Conservation (phyloP, 371 early-diverging fungal genomes). For the Vittaforma corneae region DNA sequence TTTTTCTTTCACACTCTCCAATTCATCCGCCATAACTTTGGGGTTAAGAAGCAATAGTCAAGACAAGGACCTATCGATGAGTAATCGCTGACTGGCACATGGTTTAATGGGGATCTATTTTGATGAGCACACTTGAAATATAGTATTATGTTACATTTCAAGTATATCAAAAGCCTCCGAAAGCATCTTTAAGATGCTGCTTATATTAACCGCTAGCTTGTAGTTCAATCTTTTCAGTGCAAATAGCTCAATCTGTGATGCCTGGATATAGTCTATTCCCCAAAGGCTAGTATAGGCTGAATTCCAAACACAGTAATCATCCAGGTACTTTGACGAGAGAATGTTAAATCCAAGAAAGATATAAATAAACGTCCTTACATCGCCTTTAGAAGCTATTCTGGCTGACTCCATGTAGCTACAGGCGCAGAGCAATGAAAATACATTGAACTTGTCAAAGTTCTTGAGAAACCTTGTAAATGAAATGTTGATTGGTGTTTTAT, state of each 20-base stretch:
- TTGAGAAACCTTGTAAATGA: background rate
- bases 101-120: no score
- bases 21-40: no score
- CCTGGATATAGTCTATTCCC: background rate
- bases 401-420: background rate
- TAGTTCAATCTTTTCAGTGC: background rate
- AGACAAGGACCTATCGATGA: no score
- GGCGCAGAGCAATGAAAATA: background rate
- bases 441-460: background rate
- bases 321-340: background rate
- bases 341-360: background rate
- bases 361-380: background rate
- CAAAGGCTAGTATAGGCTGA: background rate
- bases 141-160: no score
- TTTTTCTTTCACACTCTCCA: no score
- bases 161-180: no score
- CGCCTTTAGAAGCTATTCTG: background rate
- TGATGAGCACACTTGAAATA: no score
- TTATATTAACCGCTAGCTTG: background rate
- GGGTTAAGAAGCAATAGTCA: no score
- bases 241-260: background rate
- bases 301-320: background rate
- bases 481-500: background rate
- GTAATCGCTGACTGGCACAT: no score
- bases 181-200: background rate